These are phyloP conservation scores for Fragilaria radians DNA, from an alignment of 108 stramenopile species.

Conservation along the genomic window DNA sequence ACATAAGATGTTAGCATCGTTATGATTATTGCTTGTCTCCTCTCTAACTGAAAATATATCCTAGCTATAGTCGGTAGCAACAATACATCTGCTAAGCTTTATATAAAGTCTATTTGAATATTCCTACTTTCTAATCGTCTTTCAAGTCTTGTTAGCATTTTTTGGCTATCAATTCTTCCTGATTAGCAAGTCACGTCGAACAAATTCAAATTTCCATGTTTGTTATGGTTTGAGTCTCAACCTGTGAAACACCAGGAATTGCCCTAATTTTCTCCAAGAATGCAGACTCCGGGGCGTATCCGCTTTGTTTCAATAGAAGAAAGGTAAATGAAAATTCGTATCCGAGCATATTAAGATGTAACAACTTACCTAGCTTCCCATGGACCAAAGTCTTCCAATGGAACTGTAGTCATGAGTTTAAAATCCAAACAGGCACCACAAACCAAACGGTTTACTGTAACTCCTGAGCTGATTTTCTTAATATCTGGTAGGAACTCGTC, in stretches of 20 bases:
- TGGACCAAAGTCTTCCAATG: conserved; percentile 71
- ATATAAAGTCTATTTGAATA: too few species aligned
- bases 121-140: too few species aligned
- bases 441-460: conserved; percentile 75
- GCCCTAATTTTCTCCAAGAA: conserved; percentile 86
- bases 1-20: too few species aligned
- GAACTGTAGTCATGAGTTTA: conserved; percentile 80
- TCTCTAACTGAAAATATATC: too few species aligned
- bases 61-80: too few species aligned
- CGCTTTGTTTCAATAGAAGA: conserved; percentile 19
- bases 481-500: conserved; percentile 75
- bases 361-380: conserved; percentile 74
- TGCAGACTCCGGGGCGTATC: conserved; percentile 66
- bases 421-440: conserved; percentile 84
- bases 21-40: too few species aligned
- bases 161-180: too few species aligned
- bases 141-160: too few species aligned
- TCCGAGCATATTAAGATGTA: too few species aligned
- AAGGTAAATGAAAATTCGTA: conserved; percentile 47
- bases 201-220: conserved; percentile 67
- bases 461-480: conserved; percentile 52
- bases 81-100: too few species aligned
- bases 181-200: too few species aligned
- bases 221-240: conserved; percentile 89
- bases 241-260: conserved; percentile 81